Percentiles rank a stretch among this genome's conserved stretches.
Conservation (phyloP, 1,284 basidiomycete species). For the Rhodotorula sp. region DNA sequence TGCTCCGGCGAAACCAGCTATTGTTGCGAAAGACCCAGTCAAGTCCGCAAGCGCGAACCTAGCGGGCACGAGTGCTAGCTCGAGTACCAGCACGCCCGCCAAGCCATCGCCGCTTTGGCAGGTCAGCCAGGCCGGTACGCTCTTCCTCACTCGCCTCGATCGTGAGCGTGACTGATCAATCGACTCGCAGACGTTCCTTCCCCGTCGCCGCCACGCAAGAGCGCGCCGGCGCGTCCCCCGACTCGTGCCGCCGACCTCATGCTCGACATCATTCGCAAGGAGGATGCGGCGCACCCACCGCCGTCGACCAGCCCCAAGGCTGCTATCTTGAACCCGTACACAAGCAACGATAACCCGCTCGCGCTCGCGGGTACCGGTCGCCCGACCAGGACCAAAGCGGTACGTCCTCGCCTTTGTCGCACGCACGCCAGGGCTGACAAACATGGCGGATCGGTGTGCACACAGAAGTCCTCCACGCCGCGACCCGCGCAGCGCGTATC, state of each 20-base stretch:
- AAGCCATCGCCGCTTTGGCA: slow-evolving; percentile 39
- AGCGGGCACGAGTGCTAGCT: neutral
- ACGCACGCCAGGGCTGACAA: no score
- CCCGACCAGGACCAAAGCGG: neutral
- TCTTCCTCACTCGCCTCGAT: neutral
- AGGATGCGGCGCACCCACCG: slow-evolving; percentile 9
- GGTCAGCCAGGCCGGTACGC: slow-evolving; percentile 32
- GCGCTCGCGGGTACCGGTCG: neutral
- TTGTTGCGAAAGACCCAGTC: no score
- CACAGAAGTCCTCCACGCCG: neutral
- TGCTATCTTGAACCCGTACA: slow-evolving; percentile 39
- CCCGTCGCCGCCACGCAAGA: slow-evolving; percentile 23
- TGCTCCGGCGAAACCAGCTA: neutral
- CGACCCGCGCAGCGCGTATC: neutral
- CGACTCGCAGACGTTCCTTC: slow-evolving; percentile 10
- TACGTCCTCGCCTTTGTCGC: neutral
- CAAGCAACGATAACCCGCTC: slow-evolving; percentile 24
- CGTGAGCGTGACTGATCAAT: no score
- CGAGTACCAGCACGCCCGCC: slow-evolving; percentile 16
- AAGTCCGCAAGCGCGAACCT: neutral
- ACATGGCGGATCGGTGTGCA: no score
- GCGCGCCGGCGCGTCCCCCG: neutral
- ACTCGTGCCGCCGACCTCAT: slow-evolving; percentile 39
- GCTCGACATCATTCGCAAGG: slow-evolving; percentile 34
- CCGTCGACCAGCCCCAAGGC: slow-evolving; percentile 2